phyloP scores from a whole-genome alignment of 768 basidiomycete genomes.

The Leucosporidium scottii region DNA sequence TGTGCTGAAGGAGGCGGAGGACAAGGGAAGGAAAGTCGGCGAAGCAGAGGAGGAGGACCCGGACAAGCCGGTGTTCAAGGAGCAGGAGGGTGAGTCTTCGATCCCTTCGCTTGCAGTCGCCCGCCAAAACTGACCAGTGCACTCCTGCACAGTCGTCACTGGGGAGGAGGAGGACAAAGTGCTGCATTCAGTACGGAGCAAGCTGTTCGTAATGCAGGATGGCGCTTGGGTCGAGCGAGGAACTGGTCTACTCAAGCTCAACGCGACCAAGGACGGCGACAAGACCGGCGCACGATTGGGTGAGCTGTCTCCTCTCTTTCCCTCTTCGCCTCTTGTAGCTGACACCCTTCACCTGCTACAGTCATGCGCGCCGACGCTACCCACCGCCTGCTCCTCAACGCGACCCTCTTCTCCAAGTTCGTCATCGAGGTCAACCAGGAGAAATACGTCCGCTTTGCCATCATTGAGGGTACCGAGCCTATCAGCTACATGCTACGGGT shows the following conservation, averaged over 20 bases:
- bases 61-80: slow-evolving; percentile 16
- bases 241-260: slow-evolving; percentile 29
- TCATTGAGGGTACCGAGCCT: slow-evolving; percentile 18
- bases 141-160: slow-evolving; percentile 8
- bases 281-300: slow-evolving; percentile 21
- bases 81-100: slow-evolving; percentile 16
- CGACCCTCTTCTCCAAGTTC: slow-evolving; percentile 32
- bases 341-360: background rate
- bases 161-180: slow-evolving; percentile 33
- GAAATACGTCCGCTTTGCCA: slow-evolving; percentile 35
- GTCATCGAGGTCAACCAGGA: slow-evolving; percentile 29
- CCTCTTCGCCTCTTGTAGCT: background rate
- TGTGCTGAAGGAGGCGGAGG: background rate
- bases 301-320: slow-evolving; percentile 3
- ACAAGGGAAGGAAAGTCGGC: slow-evolving; percentile 3
- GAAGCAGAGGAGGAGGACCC: slow-evolving; percentile 8
- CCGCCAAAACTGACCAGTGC: background rate
- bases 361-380: slow-evolving; percentile 37
- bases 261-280: slow-evolving; percentile 7
- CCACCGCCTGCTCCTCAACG: slow-evolving; percentile 34
- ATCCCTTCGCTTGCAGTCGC: background rate
- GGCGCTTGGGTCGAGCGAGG: slow-evolving; percentile 33
- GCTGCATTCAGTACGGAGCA: slow-evolving; percentile 24
- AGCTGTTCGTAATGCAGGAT: slow-evolving; percentile 31
- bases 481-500: slow-evolving; percentile 35